These are phyloP conservation scores for Kodamaea ohmeri DNA, from an alignment of 1,139 yeast species.

Conservation along the genomic window DNA sequence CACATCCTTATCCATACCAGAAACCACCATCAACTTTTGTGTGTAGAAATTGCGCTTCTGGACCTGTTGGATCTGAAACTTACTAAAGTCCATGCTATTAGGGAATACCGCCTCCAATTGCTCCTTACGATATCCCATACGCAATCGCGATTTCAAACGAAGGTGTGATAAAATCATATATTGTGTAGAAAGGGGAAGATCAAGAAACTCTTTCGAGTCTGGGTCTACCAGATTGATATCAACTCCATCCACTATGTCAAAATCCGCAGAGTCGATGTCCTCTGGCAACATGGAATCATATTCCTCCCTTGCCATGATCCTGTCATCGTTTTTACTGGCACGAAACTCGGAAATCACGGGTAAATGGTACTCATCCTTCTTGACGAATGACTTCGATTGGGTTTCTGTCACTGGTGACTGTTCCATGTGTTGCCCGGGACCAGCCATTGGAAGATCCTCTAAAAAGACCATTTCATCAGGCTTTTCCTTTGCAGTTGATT, in stretches of 20 bases:
- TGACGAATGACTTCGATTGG: constrained; percentile 22
- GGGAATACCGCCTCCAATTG: constrained; percentile 82
- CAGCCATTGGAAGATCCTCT: constrained; percentile 40
- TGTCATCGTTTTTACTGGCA: constrained; percentile 52
- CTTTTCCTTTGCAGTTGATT: constrained; percentile 8
- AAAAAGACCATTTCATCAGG: constrained; percentile 30
- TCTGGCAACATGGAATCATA: constrained; percentile 43
- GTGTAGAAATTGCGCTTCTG: constrained; percentile 88
- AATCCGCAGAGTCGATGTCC: constrained; percentile 37
- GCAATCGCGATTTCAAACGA: constrained; percentile 76
- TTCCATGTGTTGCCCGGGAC: constrained; percentile 12
- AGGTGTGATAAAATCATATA: constrained; percentile 84
- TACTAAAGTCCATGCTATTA: constrained; percentile 83
- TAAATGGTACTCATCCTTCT: constrained; percentile 78
- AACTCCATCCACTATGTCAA: constrained; percentile 69
- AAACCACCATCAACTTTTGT: constrained; percentile 77
- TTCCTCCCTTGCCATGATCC: constrained; percentile 75
- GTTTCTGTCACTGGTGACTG: too few species aligned
- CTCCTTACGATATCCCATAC: constrained; percentile 92
- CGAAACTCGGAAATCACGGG: constrained; percentile 56
- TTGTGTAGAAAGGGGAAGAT: constrained; percentile 76
- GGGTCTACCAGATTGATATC: constrained; percentile 71
- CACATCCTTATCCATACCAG: constrained; percentile 70
- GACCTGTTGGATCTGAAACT: constrained; percentile 90
- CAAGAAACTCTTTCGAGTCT: constrained; percentile 59